Conservation (phyloP, 208 protist species). For the Tetramitus jugosus region DNA sequence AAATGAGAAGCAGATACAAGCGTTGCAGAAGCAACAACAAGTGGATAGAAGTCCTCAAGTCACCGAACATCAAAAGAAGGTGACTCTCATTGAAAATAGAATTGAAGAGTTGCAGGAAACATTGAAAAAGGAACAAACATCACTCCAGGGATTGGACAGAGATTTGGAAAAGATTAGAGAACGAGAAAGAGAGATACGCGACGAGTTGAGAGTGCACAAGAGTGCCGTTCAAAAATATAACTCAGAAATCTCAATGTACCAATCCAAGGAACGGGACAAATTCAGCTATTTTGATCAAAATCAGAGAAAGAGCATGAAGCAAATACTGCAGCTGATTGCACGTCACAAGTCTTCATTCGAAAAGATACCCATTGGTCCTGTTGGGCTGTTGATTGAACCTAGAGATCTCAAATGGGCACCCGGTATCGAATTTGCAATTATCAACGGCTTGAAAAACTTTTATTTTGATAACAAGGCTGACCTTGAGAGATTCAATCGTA, state of each 20-base stretch:
- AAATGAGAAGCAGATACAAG: not conserved
- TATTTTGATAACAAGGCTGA: too few species aligned
- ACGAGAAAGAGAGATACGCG: not conserved
- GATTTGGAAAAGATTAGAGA: not conserved
- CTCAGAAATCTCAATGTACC: not conserved
- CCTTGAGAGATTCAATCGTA: not conserved
- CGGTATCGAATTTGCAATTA: not conserved
- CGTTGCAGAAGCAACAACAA: not conserved
- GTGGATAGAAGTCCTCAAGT: not conserved
- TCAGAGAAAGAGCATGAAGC: too few species aligned
- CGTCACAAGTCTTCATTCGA: too few species aligned
- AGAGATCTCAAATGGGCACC: constrained; percentile 10
- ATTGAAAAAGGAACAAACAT: not conserved
- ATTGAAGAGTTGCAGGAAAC: too few species aligned
- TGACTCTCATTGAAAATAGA: not conserved
- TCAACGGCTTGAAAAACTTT: not conserved
- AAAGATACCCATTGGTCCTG: not conserved
- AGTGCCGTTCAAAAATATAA: not conserved
- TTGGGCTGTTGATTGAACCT: not conserved
- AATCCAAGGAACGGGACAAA: not conserved
- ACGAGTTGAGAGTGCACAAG: too few species aligned
- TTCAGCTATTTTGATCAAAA: not conserved
- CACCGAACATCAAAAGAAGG: not conserved
- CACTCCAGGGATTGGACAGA: not conserved
- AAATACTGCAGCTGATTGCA: too few species aligned